phyloP scores from a whole-genome alignment of 805 yeast species.

The Candida gorgasii region DNA sequence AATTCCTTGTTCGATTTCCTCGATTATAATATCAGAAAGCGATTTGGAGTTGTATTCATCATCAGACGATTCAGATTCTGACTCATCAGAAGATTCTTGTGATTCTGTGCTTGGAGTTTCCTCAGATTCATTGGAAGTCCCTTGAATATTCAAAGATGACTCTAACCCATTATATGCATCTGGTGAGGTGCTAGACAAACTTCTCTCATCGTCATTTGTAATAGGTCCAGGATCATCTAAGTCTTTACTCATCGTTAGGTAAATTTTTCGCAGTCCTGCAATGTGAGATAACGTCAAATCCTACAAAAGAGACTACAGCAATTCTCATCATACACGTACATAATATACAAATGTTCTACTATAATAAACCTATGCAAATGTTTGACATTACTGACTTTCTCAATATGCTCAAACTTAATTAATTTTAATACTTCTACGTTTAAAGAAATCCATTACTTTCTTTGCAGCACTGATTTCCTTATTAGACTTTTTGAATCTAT shows the following conservation, averaged over 20 bases:
- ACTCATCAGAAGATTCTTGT: conserved; percentile 3
- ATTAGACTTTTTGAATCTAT: conserved; percentile 18
- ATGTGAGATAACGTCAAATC: too few relatives aligned
- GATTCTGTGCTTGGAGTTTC: neutral
- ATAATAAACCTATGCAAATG: neutral
- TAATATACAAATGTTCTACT: too few relatives aligned
- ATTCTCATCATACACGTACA: neutral
- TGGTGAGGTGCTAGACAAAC: too few relatives aligned
- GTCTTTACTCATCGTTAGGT: conserved; percentile 4
- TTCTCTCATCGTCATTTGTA: neutral
- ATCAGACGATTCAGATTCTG: conserved; percentile 10
- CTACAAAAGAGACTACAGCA: too few relatives aligned
- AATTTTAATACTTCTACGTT: conserved; percentile 52
- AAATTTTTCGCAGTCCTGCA: neutral
- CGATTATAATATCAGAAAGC: conserved; percentile 37
- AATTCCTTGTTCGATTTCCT: conserved; percentile 64
- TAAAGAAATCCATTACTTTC: conserved; percentile 76
- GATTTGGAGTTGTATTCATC: conserved; percentile 27
- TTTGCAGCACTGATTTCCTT: conserved; percentile 75
- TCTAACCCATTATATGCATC: too few relatives aligned
- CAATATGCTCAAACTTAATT: conserved; percentile 16
- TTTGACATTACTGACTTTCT: conserved; percentile 6
- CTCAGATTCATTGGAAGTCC: neutral
- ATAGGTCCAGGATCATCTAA: conserved; percentile 5
- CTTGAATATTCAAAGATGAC: too few relatives aligned